Evolutionary conservation across 139 green algal genomes (phyloP), one percentile per base, ranked within the genome.

Genomic region (Dunaliella primolecta): DNA sequence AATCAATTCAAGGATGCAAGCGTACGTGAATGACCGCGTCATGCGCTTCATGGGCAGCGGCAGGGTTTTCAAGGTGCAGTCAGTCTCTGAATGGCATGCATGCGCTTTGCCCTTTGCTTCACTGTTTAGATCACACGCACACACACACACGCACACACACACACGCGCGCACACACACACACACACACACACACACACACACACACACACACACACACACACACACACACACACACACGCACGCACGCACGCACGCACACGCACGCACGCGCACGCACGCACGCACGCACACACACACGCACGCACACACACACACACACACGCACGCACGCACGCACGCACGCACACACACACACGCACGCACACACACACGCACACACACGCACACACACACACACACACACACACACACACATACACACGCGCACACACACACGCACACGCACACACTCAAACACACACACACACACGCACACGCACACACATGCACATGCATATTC

Each of bases 41-140:
- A 74, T 90, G n/a, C 76, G 75, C 2, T 15, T 55, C 7, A 90
- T 90, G 87, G 87, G 87, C 32, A 79, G 82, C 0, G 87, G 87
- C 1, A 75, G 36, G 29, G 82, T 86, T 0, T 89, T 87, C 78
- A 89, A 89, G 82, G 86, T 89, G 34, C 56, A n/a, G 83, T 2
- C 23, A 55, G 24, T 36, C 1, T 3, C 46, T 64, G 46, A 7
- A 64, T 64, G 46, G 15, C 7, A 25, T 15, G 7, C 46, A 25
- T 15, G 15, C 46, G 15, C n/a, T n/a, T n/a, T n/a, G n/a, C n/a
- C n/a, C n/a, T n/a, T n/a, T n/a, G n/a, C n/a, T n/a, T n/a, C n/a
- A n/a, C n/a, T n/a, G n/a, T n/a, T n/a, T n/a, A n/a, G n/a, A n/a
- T n/a, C 46, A 64, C 46, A 64, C 46, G 15, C 46, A 64, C 46